Conservation (phyloP, 2,329 filamentous ascomycete species). For the Phyllosticta paracitricarpa region DNA sequence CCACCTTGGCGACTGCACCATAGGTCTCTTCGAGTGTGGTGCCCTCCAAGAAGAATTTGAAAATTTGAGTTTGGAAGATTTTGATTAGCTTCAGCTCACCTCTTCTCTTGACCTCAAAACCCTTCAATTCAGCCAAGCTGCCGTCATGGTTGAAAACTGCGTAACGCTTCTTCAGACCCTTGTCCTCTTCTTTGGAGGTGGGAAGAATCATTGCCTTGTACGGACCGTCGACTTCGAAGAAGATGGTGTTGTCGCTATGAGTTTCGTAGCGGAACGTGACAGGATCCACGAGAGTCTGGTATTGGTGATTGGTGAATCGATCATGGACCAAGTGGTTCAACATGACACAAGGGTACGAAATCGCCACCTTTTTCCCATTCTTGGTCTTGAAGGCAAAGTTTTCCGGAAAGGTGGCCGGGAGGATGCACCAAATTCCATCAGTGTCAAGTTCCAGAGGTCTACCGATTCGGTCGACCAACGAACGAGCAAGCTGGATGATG, state of each 20-base stretch:
- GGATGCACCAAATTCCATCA: slow-evolving; percentile 99
- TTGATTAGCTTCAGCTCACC: slow-evolving; percentile 99
- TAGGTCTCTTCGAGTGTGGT: slow-evolving; percentile 83
- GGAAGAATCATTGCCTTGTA: slow-evolving; percentile 97
- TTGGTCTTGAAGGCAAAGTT: slow-evolving; percentile 92
- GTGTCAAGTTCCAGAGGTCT: slow-evolving; percentile 91
- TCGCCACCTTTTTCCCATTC: slow-evolving; percentile 90
- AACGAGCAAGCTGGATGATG: slow-evolving; percentile 93
- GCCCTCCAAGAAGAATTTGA: slow-evolving; percentile 97
- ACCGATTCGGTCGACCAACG: slow-evolving; percentile 86
- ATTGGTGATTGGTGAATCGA: slow-evolving; percentile 94
- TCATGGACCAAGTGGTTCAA: slow-evolving; percentile 94
- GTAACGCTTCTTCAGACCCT: slow-evolving; percentile 98
- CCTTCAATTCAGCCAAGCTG: slow-evolving; percentile 87
- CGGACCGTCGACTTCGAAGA: slow-evolving; percentile 97
- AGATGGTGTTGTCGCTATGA: slow-evolving; percentile 97
- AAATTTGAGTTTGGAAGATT: slow-evolving; percentile 98
- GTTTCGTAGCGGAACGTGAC: slow-evolving; percentile 85
- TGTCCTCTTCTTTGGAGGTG: slow-evolving; percentile 97
- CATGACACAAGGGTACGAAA: slow-evolving; percentile 98
- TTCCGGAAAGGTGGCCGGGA: slow-evolving; percentile 90
- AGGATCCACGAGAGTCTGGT: slow-evolving; percentile 77
- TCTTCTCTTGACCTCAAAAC: slow-evolving; percentile 94
- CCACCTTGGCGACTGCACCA: slow-evolving; percentile 80
- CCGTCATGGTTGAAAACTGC: slow-evolving; percentile 98